Conservation (phyloP, 2,329 filamentous ascomycete genomes). For the Chaetomium strumarium region DNA sequence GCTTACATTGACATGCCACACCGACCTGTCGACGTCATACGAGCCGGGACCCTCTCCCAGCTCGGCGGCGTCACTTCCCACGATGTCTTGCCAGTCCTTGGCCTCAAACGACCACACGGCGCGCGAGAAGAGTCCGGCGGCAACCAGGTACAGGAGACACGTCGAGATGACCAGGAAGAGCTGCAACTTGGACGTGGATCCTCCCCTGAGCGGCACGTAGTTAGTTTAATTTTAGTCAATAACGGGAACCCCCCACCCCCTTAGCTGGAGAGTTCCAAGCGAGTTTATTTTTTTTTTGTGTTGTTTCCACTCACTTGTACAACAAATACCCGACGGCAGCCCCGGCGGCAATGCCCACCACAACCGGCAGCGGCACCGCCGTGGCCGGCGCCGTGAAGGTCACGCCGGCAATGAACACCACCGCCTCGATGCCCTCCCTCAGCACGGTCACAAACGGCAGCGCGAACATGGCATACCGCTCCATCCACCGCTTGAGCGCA, state of each 20-base stretch:
- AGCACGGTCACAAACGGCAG: conserved; percentile 85
- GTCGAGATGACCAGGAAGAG: conserved; percentile 73
- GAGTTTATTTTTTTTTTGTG: no score
- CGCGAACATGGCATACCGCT: conserved; percentile 82
- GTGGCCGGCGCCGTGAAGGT: conserved; percentile 68
- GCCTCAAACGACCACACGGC: conserved; percentile 67
- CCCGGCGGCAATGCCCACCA: conserved; percentile 66
- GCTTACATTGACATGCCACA: conserved; percentile 75
- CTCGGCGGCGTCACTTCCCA: conserved; percentile 50
- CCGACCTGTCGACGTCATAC: conserved; percentile 68
- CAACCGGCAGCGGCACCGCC: conserved; percentile 70
- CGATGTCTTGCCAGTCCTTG: conserved; percentile 56
- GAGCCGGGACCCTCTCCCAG: conserved; percentile 59
- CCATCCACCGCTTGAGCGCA: conserved; percentile 55
- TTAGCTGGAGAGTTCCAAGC: no score
- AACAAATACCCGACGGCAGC: conserved; percentile 63
- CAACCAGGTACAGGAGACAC: conserved; percentile 74
- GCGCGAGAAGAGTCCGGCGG: conserved; percentile 72
- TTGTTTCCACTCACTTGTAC: conserved; percentile 63
- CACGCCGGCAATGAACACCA: conserved; percentile 82
- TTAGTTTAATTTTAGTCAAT: conserved; percentile 8
- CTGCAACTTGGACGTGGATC: conserved; percentile 45
- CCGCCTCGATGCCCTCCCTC: conserved; percentile 77
- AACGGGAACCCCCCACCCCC: background rate
- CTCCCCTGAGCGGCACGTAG: conserved; percentile 34